Percentiles rank a stretch among this genome's conserved stretches.
Conservation (phyloP, 2,329 filamentous ascomycete genomes). For the Aspergillus neotritici region DNA sequence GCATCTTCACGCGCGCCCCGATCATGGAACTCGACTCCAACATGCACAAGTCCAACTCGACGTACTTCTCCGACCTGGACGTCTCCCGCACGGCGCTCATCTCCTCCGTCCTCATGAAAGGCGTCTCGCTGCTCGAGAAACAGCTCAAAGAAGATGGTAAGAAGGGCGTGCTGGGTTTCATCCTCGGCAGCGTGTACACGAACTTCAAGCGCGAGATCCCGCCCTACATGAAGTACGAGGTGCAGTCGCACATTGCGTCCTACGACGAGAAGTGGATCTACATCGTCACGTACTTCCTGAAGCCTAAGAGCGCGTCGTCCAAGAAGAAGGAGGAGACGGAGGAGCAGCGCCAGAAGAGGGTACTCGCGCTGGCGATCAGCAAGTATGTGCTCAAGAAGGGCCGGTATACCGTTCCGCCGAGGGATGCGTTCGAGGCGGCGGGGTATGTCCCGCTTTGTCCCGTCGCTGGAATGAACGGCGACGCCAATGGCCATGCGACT, state of each 20-base stretch:
- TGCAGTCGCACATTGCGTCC: constrained; percentile 61
- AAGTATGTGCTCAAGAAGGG: constrained; percentile 77
- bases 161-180: constrained; percentile 51
- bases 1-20: constrained; percentile 59
- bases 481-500: constrained; percentile 8
- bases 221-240: constrained; percentile 62
- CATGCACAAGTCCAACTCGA: constrained; percentile 71
- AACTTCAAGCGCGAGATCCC: constrained; percentile 66
- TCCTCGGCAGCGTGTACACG: constrained; percentile 65
- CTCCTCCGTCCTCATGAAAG: constrained; percentile 56
- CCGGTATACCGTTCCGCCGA: constrained; percentile 73
- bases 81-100: constrained; percentile 73
- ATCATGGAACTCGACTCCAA: constrained; percentile 78
- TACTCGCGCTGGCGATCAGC: constrained; percentile 64
- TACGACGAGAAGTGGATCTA: constrained; percentile 80
- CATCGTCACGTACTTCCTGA: constrained; percentile 66
- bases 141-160: constrained; percentile 48
- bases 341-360: constrained; percentile 49
- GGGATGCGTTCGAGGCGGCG: constrained; percentile 62
- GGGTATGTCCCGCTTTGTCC: constrained; percentile 70
- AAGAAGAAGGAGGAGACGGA: constrained; percentile 5
- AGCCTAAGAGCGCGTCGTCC: constrained; percentile 14
- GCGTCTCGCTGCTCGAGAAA: constrained; percentile 46
- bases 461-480: constrained; percentile 35
- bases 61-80: constrained; percentile 81